Evolutionary conservation across 345 rosid genomes (phyloP), one percentile per base, ranked within the genome.

Genomic region (Gossypium longicalyx): DNA sequence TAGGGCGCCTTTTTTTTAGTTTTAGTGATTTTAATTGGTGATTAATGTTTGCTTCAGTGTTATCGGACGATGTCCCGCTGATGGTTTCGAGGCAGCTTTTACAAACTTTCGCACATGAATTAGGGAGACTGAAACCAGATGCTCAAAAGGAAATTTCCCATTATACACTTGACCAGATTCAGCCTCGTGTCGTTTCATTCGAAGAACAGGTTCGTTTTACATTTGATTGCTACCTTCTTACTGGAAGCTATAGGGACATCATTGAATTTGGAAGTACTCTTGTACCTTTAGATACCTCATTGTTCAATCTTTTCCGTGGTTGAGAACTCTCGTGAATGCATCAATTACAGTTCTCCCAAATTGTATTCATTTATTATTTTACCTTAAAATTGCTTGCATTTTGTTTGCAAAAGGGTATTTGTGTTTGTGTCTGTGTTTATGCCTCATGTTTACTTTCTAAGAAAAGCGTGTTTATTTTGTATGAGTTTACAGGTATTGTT

Each of bases 11-110:
- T n/a, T 53, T 78, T 59, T 16, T 15, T 43, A 57, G 51, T 19
- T 2, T 52, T 56, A 44, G 29, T 19, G 17, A 20, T 57, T 34
- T 0, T 44, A 3, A 22, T 20, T 62, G 13, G 45, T 23, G 58
- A 15, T 41, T 68, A 27, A 16, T 16, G 8, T 38, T 19, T 23
- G 56, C 53, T 75, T 11, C 78, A 94, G 98, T 92, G 90, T 86
- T 94, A 16, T 94, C 98, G 75, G 97, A 90, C 71, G 94, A 87
- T 76, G 97, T 87, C 1, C 94, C 97, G 23, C 80, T 94, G 81
- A 97, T 94, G 70, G 97, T 94, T 23, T 92, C 98, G 78, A 85
- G 98, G 82, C 98, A 94, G 87, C 87, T 94, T 78, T 76, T 94
- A 82, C 98, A 94, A 81, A 87, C 83, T 59, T 90, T 92, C 57